Conservation (phyloP, 108 stramenopile species). For the Fragilariopsis cylindrus region DNA sequence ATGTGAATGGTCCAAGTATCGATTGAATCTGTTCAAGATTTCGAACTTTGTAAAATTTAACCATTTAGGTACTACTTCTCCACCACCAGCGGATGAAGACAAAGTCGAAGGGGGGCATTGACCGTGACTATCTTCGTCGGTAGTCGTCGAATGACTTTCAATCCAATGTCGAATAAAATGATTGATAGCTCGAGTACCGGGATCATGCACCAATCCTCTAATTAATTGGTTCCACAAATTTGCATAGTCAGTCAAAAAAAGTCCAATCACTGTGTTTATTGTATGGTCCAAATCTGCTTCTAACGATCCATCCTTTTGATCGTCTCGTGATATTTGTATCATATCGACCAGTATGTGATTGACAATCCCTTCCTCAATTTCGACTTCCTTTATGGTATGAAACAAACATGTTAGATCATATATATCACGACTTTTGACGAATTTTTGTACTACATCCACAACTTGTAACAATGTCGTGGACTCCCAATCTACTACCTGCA, state of each 20-base stretch:
- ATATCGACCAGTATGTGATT: conserved; percentile 14
- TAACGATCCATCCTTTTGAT: conserved; percentile 18
- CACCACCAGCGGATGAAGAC: background rate
- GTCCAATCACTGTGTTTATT: conserved; percentile 49
- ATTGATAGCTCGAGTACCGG: conserved; percentile 35
- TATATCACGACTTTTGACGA: conserved; percentile 2
- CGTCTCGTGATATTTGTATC: conserved; percentile 11
- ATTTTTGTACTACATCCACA: conserved; percentile 22
- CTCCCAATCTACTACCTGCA: conserved; percentile 43
- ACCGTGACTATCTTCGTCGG: too few relatives aligned
- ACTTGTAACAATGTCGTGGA: conserved; percentile 44
- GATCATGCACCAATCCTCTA: conserved; percentile 40
- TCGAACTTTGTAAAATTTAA: conserved; percentile 34
- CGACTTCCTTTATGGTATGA: conserved; percentile 16
- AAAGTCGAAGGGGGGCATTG: background rate
- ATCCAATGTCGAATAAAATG: conserved; percentile 30
- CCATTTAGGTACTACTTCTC: conserved; percentile 16
- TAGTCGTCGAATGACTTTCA: background rate
- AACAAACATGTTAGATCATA: conserved; percentile 16
- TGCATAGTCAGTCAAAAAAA: conserved; percentile 55
- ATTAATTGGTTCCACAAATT: conserved; percentile 45
- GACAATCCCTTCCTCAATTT: background rate
- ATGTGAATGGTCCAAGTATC: conserved; percentile 35
- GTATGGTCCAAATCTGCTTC: conserved; percentile 59
- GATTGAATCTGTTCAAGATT: conserved; percentile 42